Conservation (phyloP, 2,329 filamentous ascomycete genomes). For the Periconia sp. region DNA sequence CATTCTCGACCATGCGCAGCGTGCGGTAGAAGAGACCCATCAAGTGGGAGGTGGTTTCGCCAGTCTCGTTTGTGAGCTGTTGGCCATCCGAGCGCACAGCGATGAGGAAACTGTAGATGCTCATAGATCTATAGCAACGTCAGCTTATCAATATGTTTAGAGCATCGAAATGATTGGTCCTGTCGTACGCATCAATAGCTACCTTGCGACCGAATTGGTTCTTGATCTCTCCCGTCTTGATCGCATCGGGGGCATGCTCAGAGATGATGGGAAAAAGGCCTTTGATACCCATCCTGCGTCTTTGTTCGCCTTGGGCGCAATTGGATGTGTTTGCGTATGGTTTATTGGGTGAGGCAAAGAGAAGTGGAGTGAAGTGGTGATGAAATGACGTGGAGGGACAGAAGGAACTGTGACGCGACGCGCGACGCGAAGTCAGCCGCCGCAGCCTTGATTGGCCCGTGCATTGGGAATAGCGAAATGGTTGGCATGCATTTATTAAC, state of each 20-base stretch:
- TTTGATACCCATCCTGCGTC: constrained; percentile 43
- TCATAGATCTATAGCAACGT: constrained; percentile 73
- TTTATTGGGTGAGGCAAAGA: background rate
- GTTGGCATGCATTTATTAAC: no score
- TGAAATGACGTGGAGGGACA: constrained; percentile 16
- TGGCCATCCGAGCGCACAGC: constrained; percentile 96
- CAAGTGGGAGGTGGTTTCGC: constrained; percentile 94
- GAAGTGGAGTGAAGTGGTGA: constrained; percentile 8
- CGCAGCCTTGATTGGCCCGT: no score
- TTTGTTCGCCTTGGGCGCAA: background rate
- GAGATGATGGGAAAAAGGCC: constrained; percentile 53
- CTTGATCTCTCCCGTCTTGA: constrained; percentile 98
- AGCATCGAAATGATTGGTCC: background rate
- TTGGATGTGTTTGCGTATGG: background rate
- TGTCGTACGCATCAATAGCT: constrained; percentile 71
- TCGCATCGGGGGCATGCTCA: constrained; percentile 89
- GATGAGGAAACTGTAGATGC: constrained; percentile 97
- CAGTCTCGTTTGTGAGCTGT: constrained; percentile 90
- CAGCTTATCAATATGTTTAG: constrained; percentile 6
- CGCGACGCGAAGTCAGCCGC: constrained; percentile 33
- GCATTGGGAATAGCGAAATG: no score
- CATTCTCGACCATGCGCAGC: constrained; percentile 95
- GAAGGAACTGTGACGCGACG: constrained; percentile 25
- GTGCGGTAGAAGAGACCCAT: constrained; percentile 99
- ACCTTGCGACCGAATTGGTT: constrained; percentile 98